Conservation (phyloP, 805 yeast species). For the Saccharomycopsis microspora region DNA sequence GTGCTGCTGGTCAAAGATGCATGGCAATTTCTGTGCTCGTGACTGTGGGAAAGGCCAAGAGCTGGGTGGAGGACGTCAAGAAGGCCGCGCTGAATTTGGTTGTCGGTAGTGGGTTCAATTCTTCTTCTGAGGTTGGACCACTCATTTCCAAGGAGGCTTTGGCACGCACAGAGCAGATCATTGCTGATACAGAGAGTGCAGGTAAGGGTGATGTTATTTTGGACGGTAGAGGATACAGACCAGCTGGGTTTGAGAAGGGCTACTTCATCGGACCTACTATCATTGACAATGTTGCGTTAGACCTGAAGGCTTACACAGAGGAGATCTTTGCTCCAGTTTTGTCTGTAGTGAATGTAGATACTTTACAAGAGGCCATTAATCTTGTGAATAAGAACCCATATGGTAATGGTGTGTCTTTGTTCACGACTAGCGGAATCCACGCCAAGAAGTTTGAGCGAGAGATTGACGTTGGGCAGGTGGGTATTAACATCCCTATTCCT, state of each 20-base stretch:
- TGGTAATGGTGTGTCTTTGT: conserved; percentile 64
- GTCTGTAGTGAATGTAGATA: conserved; percentile 47
- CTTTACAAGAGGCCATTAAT: conserved; percentile 61
- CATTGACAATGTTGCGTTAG: conserved; percentile 47
- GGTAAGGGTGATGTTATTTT: conserved; percentile 50
- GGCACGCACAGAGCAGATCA: conserved; percentile 42
- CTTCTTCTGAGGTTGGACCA: conserved; percentile 59
- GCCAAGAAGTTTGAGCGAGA: conserved; percentile 60
- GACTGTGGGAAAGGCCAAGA: conserved; percentile 44
- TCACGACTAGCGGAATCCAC: conserved; percentile 59
- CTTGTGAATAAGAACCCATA: conserved; percentile 49
- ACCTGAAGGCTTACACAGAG: conserved; percentile 56
- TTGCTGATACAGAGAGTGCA: conserved; percentile 36
- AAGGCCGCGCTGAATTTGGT: conserved; percentile 43
- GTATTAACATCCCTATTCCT: conserved; percentile 70
- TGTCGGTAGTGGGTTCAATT: conserved; percentile 58
- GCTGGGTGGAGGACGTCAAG: conserved; percentile 47
- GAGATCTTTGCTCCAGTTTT: conserved; percentile 73
- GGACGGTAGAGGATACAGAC: conserved; percentile 47
- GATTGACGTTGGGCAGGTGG: conserved; percentile 68
- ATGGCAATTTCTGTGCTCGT: conserved; percentile 69
- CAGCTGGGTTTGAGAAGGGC: conserved; percentile 39
- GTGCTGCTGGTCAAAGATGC: conserved; percentile 81
- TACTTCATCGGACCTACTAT: conserved; percentile 68
- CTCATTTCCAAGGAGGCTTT: conserved; percentile 52